Evolutionary conservation across 768 basidiomycete genomes (phyloP), one percentile per base, ranked within the genome.

Genomic region (Lentinus tigrinus): DNA sequence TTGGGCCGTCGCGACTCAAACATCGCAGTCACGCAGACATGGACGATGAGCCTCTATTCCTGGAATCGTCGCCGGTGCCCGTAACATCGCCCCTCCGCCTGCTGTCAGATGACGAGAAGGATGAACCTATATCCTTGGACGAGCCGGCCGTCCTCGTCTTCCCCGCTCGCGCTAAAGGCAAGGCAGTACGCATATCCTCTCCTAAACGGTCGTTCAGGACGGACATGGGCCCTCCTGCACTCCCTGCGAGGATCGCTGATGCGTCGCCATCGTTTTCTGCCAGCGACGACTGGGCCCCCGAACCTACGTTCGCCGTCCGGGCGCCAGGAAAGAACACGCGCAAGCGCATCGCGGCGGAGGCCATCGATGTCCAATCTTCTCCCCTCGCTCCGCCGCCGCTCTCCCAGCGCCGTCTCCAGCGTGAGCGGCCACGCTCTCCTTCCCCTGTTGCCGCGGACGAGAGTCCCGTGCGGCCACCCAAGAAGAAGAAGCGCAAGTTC

Each of bases 221-320:
- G 1, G 31, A 36, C 39, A 74, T 72, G 73, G 75, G 67, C 36
- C 74, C 74, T 31, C 78, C 72, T 31, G 70, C 68, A 26, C 66
- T 72, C 46, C 79, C 70, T 67, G 69, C 57, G 62, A 75, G 54
- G 26, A 61, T 63, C 39, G 13, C 42, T 0, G 52, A 31, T 65
- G n/a, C 50, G 51, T 62, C 60, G 47, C 63, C 47, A 0, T 58
- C 63, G 17, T 61, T 53, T 48, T 49, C 40, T 37, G 31, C 31
- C 1, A 3, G 31, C 31, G 65, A 58, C n/a, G 63, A 61, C 4
- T 26, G 57, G 16, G 55, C 69, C 2, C 80, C 81, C 1, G 67
- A 73, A 36, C 67, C 75, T 0, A 75, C 83, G 2, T 81, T 83
- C 57, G 75, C 75, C 38, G 71, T 84, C 24, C 77, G 81, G 9